Percentiles rank a stretch among this genome's conserved stretches.
Evolutionary conservation across 2,329 filamentous ascomycete species (phyloP).

Genomic region (Pseudocercospora fuligena): DNA sequence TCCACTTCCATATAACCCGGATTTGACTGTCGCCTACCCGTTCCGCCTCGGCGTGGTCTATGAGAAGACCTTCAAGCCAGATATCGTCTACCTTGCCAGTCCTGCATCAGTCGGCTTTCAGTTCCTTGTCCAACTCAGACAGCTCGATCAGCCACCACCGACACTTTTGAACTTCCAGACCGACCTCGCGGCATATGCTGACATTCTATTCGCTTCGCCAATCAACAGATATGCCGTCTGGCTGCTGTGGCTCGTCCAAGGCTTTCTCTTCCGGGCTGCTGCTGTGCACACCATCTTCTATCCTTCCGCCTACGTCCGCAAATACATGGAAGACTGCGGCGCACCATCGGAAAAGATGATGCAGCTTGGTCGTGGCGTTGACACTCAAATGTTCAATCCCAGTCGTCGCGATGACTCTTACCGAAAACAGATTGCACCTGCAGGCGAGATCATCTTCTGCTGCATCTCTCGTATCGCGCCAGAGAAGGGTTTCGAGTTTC

Average conservation of each 20-base stretch:
- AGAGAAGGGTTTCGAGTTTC: slow-evolving; percentile 73
- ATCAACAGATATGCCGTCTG: slow-evolving; percentile 66
- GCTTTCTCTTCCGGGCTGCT: slow-evolving; percentile 66
- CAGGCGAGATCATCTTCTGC: slow-evolving; percentile 67
- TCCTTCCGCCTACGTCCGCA: slow-evolving; percentile 65
- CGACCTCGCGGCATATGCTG: slow-evolving; percentile 70
- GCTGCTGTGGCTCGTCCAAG: slow-evolving; percentile 66
- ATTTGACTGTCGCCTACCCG: slow-evolving; percentile 71
- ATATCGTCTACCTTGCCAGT: slow-evolving; percentile 72
- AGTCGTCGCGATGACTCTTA: slow-evolving; percentile 56
- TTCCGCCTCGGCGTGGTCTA: slow-evolving; percentile 68
- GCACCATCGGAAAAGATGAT: slow-evolving; percentile 63
- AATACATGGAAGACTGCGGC: slow-evolving; percentile 63
- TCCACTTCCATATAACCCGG: slow-evolving; percentile 72
- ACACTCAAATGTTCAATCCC: slow-evolving; percentile 66
- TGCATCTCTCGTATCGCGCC: slow-evolving; percentile 70
- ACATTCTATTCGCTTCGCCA: slow-evolving; percentile 69
- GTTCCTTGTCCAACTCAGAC: slow-evolving; percentile 69
- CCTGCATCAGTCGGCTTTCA: slow-evolving; percentile 73
- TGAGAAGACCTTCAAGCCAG: slow-evolving; percentile 65
- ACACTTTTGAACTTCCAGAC: slow-evolving; percentile 74
- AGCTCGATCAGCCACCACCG: slow-evolving; percentile 61
- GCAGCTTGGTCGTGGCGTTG: slow-evolving; percentile 67
- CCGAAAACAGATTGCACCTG: slow-evolving; percentile 61
- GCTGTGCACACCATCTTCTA: slow-evolving; percentile 72